Base-by-base conservation (phyloP, 73 alveolate genomes). In the Blepharisma stoltei region DNA sequence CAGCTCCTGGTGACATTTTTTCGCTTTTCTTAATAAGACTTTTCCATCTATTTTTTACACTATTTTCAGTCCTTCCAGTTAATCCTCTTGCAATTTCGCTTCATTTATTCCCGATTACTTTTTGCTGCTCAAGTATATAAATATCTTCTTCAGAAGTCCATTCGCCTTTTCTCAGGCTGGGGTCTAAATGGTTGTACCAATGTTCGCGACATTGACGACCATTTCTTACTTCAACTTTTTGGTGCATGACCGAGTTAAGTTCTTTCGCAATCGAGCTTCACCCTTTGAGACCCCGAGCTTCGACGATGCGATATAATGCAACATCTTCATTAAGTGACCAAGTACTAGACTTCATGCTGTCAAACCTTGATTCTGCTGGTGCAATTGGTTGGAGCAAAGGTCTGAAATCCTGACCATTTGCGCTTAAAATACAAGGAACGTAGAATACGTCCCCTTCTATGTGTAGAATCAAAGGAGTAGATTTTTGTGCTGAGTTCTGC, bases 171-270 rank as follows among this genome's bases (percentile, higher is more conserved):
- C 80, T 88, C 6, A 91, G 83, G n/a, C 66, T 45, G 44, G 97
- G 97, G 52, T 91, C 90, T 11, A 92, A 69, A 55, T 90, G 91
- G 54, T 91, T 91, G 65, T 78, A 85, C 95, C 95, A 91, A 48
- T 95, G 66, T 76, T 91, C 97, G 48, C 97, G 49, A 48, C 97
- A 91, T 66, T 91, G 91, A 77, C 88, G 88, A 8, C 97, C 97
- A n/a, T 52, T 52, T 20, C 67, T 52, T 1, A 52, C 67, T 52
- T 52, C 18, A n/a, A n/a, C 18, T 2, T 52, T 52, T n/a, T 52
- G 18, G 23, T 52, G 67, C 18, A 52, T 14, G 18, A n/a, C 23
- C 23, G 67, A n/a, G 23, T 52, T 52, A n/a, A 52, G 67, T 52
- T 52, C 67, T 52, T 14, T n/a, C 18, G 67, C 67, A n/a, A 52